Evolutionary conservation across 2,329 filamentous ascomycete species (phyloP), one percentile per base, ranked within the genome.

Genomic region (Leptographium radiaticola): DNA sequence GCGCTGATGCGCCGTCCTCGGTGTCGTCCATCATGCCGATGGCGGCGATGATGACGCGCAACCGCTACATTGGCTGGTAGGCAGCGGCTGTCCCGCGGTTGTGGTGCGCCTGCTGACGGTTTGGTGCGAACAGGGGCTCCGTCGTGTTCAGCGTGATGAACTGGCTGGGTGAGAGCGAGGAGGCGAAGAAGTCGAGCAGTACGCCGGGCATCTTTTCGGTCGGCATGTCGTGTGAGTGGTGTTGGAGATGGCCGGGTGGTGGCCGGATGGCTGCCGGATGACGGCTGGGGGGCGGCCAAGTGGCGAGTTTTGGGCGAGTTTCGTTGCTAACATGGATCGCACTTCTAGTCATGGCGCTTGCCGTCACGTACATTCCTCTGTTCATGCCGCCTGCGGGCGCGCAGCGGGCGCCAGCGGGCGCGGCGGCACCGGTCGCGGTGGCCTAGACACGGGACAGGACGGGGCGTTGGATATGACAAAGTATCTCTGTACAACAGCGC

Each of bases 31-130:
- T 90, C 39, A 75, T 97, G 65, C 91, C 91, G 56, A 96, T 96
- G 91, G 89, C 88, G 55, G 90, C 90, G 59, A 94, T 95, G 77
- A 93, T 95, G 67, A 93, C 86, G 62, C 80, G 89, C 61, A 95
- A 95, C 72, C 86, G 87, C 77, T 93, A 80, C 64, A 71, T 84
- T 55, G 81, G 81, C 65, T 84, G 81, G 79, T 81, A 68, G 57
- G 73, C 25, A 25, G 25, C 25, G 25, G 3, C 25, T 6, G 10
- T 31, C 13, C 7, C 0, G 12, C n/a, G 45, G 25, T 15, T 18
- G 44, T 20, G 25, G 30, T n/a, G 6, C 7, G 25, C 43, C 20
- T 31, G 43, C 43, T 31, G 25, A 45, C 43, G 2, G 2, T 42
- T 20, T 36, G 12, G 51, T 45, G 5, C 30, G 18, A 18, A 20